Percentiles rank a stretch among this genome's conserved stretches.
phyloP scores from a whole-genome alignment of 2,329 filamentous ascomycete species.

The Penicillium vulpinum region DNA sequence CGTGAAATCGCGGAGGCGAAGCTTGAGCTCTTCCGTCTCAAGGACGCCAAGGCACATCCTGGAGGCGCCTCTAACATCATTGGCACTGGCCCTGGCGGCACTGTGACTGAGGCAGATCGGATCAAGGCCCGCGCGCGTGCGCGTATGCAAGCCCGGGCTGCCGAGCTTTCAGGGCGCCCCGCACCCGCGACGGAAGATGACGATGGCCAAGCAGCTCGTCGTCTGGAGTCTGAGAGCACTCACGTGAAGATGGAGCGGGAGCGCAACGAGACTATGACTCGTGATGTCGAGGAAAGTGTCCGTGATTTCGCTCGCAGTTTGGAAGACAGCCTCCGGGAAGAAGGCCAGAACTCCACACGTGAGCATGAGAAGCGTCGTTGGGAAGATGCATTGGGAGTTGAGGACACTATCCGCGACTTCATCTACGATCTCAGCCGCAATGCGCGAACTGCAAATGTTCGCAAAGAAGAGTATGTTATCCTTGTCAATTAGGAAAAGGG shows the following conservation, averaged over 20 bases:
- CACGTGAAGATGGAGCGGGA: conserved; percentile 82
- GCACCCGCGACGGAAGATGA: conserved; percentile 66
- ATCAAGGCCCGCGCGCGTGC: conserved; percentile 93
- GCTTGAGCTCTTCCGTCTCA: conserved; percentile 88
- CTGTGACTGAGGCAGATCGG: conserved; percentile 88
- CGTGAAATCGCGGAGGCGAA: conserved; percentile 89
- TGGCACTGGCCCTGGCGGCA: conserved; percentile 87
- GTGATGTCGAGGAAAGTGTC: conserved; percentile 94
- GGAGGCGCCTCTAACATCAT: conserved; percentile 77
- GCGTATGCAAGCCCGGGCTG: conserved; percentile 98
- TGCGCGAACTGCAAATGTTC: conserved; percentile 72
- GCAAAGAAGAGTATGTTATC: conserved; percentile 57
- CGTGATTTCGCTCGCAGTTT: conserved; percentile 81
- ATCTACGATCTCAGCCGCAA: conserved; percentile 93
- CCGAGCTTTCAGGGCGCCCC: conserved; percentile 84
- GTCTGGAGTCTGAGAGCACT: conserved; percentile 84
- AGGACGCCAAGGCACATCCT: conserved; percentile 89
- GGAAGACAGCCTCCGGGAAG: conserved; percentile 84
- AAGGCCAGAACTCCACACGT: conserved; percentile 69
- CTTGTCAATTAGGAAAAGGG: not conserved
- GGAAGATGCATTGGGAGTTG: conserved; percentile 94
- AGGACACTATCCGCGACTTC: conserved; percentile 95
- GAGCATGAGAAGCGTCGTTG: conserved; percentile 91
- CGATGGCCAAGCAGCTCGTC: conserved; percentile 74
- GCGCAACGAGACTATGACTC: conserved; percentile 93